Conservation (phyloP, 441 rosid genomes). For the Kokia cookei region DNA sequence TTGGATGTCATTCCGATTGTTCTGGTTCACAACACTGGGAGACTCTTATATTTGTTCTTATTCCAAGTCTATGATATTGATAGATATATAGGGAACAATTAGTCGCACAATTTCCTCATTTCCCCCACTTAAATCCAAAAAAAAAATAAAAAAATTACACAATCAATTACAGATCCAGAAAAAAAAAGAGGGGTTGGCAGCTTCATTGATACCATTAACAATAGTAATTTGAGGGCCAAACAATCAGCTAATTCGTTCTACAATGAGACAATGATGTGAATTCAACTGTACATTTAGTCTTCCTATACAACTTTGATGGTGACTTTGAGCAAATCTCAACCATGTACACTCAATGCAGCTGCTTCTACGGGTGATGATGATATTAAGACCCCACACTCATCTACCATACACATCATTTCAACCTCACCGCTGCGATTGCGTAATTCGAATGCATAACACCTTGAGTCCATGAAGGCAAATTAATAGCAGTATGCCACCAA, state of each 20-base stretch:
- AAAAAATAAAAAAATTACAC: not conserved
- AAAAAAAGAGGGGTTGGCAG: not conserved
- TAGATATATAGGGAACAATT: not conserved
- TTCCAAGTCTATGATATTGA: too few relatives aligned
- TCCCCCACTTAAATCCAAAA: not conserved
- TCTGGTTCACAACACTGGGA: too few relatives aligned
- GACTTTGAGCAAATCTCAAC: not conserved
- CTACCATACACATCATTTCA: not conserved
- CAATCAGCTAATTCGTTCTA: not conserved
- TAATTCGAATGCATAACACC: slow-evolving; percentile 23
- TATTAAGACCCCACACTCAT: not conserved
- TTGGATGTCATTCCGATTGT: too few relatives aligned
- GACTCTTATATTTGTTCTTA: too few relatives aligned
- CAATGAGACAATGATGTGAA: not conserved
- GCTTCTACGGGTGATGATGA: not conserved
- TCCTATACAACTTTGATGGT: not conserved
- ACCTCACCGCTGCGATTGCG: not conserved
- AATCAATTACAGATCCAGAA: not conserved
- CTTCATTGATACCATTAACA: not conserved
- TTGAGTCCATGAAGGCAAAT: slow-evolving; percentile 42
- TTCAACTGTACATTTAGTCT: not conserved
- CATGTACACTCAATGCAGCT: not conserved
- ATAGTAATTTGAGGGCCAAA: not conserved
- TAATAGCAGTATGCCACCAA: slow-evolving; percentile 39
- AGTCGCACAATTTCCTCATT: not conserved